Evolutionary conservation across 371 early-diverging fungal genomes (phyloP), one percentile per base, ranked within the genome.

Genomic region (Saksenaea oblongispora): DNA sequence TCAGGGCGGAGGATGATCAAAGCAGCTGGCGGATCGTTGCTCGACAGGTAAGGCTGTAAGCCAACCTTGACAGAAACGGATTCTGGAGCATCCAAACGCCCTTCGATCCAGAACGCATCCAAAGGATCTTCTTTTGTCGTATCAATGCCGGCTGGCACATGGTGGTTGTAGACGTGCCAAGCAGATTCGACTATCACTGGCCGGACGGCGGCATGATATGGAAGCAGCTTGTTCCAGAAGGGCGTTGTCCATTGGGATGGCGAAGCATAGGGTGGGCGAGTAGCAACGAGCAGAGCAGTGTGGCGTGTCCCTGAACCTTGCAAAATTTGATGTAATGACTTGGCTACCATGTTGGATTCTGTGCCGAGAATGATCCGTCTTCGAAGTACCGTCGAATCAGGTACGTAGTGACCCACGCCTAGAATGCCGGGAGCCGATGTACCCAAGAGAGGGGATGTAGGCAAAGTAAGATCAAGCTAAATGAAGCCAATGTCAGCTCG

Each of bases 1-100:
- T 70, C 70, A 22, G 70, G 70, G 27, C 70, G 63, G 7, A 70
- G 26, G 22, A 70, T 28, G 1, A 70, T 34, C 17, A 70, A 41
- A 2, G 61, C 65, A 27, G 63, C 64, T 15, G 70, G 66, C 0
- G 65, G 63, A 10, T 58, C 27, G 3, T 34, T 18, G 27, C 34
- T 22, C 5, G 22, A 28, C 34, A 66, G 34, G 5, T 56, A 37
- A 3, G 51, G 47, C 0, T 42, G 39, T 31, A 69, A 28, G 7
- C 70, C 70, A 39, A 70, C 24, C n/a, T 63, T 62, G 17, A 56
- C 54, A 14, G 63, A 28, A 0, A 70, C 22, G 13, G 62, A 59
- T 11, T 61, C 53, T 0, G 28, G n/a, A 28, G 31, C 44, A 11
- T 57, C 47, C 3, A 37, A 34, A 7, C 28, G 59, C 2, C 53